Evolutionary conservation across 140 eudicot species (phyloP), one percentile per base, ranked within the genome.

Genomic region (Bidens hawaiensis): DNA sequence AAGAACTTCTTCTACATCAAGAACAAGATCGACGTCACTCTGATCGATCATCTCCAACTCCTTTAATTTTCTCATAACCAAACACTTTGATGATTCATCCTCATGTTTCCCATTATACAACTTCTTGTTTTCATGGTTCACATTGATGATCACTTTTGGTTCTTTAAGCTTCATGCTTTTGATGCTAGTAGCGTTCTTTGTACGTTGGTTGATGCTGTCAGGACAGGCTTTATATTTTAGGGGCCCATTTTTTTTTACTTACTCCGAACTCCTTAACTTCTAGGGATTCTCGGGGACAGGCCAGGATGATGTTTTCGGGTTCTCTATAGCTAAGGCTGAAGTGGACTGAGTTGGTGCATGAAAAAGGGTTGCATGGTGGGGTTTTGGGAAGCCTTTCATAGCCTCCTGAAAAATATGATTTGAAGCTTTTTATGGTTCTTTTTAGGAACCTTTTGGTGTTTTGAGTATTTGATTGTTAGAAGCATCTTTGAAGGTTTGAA

Each of bases 1-100:
- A 69, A 85, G 80, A 59, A 76, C 76, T 52, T 81, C 85, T 81
- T 81, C 77, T 43, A 81, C 61, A 63, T 85, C 94, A 52, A 68
- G 30, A 47, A 72, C 81, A 71, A 81, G 85, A 31, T 81, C 88
- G 1, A 55, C 34, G 14, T 81, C 71, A 2, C 66, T 43, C 19
- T 13, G 47, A 40, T 81, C 88, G 81, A 81, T 43, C 83, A 65
- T 66, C 70, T 73, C 81, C 60, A 85, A 47, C 71, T 85, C 88
- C 61, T 69, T 85, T 28, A 85, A 47, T 46, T 78, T 81, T 58
- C 71, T 49, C 2, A 70, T 69, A 33, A 84, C 76, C 74, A 76
- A 70, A 60, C 73, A 55, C 72, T 64, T 64, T 5, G 72, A 64
- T 38, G 66, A 45, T n/a, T 18, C 65, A 3, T 31, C 75, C 71